Evolutionary conservation across 164 flowering plant genomes (phyloP), one percentile per base, ranked within the genome.

Genomic region (Protea cynaroides): DNA sequence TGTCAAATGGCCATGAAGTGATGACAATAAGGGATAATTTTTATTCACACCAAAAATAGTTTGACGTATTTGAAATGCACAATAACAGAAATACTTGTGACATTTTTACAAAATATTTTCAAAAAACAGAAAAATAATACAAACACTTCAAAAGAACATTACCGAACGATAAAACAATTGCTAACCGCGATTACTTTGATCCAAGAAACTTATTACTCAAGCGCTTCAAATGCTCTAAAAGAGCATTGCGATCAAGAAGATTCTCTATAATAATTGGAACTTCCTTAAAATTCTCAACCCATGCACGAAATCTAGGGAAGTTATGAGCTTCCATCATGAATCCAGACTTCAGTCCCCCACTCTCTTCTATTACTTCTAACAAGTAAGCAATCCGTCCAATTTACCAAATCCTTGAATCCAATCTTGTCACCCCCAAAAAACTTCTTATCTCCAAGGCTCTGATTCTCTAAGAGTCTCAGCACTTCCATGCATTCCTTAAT

Each of bases 281-380:
- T 49, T 49, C 37, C 36, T 46, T 49, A n/a, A 69, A 69, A 36
- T 25, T 57, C 57, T 69, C 36, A 1, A 49, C 38, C 72, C 72
- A 69, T 47, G 56, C 50, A 46, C 50, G 50, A n/a, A 69, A 37
- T 22, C 58, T 50, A 46, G 72, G 72, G 38, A 69, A 63, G 3
- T n/a, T 21, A 25, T 56, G 54, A 2, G 66, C 57, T 47, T 69
- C 67, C 11, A 56, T 6, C 11, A 69, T 3, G 5, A 69, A 15
- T n/a, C n/a, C n/a, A n/a, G n/a, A n/a, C 14, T 50, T 62, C 3
- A 59, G 9, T 0, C n/a, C 1, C 65, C 73, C 14, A 44, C 53
- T 8, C 19, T 64, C 73, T 59, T 71, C 70, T 46, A 66, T 22
- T 44, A 24, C 52, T 13, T 29, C 59, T 4, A 56, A 25, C 59